Base-by-base conservation (phyloP, 768 basidiomycete species). In the Suillus cothurnatus region DNA sequence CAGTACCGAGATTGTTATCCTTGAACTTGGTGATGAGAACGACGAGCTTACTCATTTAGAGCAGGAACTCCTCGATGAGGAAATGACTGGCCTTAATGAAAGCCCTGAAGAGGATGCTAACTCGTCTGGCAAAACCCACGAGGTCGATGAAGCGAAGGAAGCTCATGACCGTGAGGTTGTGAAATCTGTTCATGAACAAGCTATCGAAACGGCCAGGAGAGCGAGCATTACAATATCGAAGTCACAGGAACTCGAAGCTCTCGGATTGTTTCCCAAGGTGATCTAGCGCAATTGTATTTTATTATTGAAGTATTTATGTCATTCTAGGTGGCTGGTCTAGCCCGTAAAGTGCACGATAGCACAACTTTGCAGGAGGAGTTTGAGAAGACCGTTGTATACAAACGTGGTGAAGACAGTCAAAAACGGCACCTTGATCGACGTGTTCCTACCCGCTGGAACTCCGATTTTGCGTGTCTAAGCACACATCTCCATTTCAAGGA, bases 291-390 rank as follows among this genome's bases (percentile, higher is more conserved):
- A 19, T 19, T 43, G 2, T 43, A 34, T 34, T 34, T 43, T 9
- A 43, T 19, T 2, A 11, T 43, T 9, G 19, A 45, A 45, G 19
- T 45, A 45, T 21, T 45, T 21, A 21, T 15, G 8, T 21, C 1
- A 6, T 36, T 19, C 28, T 56, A 76, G 74, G 70, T 76, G n/a
- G 67, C 75, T 36, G 72, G 74, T 1, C 66, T 77, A 17, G 72
- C 76, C 14, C 63, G 65, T 11, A 61, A 67, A 31, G 67, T 77
- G 14, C 73, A 77, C 67, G 72, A 78, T 57, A 61, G 60, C 17
- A 14, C 65, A 23, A 67, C 68, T 14, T 62, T 77, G 8, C 69
- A 69, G 11, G 72, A 72, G 31, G 69, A 69, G 32, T 78, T 78
- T 65, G 63, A 72, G 8, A 57, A 63, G 8, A 65, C 77, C 15